These are phyloP conservation scores for Tuctoria greenei DNA, from an alignment of 176 grass and related monocot genomes.

Conservation along the genomic window DNA sequence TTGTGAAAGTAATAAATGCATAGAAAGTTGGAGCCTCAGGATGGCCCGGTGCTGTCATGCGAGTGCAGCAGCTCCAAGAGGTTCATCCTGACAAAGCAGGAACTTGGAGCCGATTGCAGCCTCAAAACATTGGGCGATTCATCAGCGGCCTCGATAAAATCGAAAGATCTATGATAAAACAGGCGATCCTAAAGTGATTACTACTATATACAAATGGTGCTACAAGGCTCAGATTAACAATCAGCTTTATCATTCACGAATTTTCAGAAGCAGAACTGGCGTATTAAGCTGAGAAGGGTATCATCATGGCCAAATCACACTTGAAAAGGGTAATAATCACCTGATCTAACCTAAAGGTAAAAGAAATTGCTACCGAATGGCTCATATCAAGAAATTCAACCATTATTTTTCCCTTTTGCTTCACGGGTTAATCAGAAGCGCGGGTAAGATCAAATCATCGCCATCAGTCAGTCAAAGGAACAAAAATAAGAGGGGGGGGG, in stretches of 20 bases:
- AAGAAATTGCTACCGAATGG: neutral
- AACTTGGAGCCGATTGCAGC: too few relatives aligned
- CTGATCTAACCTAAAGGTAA: too few relatives aligned
- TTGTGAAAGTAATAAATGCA: neutral
- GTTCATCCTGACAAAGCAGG: too few relatives aligned
- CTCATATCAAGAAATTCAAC: constrained; percentile 84
- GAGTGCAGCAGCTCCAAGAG: constrained; percentile 1
- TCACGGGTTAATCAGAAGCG: constrained; percentile 59
- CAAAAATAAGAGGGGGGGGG: neutral
- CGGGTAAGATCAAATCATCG: constrained; percentile 50
- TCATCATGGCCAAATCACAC: constrained; percentile 38
- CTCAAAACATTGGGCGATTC: too few relatives aligned
- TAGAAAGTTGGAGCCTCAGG: neutral
- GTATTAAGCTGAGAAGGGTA: constrained; percentile 41
- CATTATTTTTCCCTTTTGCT: constrained; percentile 51
- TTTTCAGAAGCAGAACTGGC: constrained; percentile 83
- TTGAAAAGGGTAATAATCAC: too few relatives aligned
- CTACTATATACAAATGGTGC: neutral
- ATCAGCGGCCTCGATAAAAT: too few relatives aligned
- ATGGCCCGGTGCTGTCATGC: neutral
- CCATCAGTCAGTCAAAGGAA: neutral
- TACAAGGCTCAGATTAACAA: constrained; percentile 36
- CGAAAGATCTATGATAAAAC: too few relatives aligned
- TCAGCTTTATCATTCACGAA: constrained; percentile 60
- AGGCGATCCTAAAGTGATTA: neutral